These are phyloP conservation scores for Durusdinium trenchii DNA, from an alignment of 73 alveolate species.

Conservation along the genomic window DNA sequence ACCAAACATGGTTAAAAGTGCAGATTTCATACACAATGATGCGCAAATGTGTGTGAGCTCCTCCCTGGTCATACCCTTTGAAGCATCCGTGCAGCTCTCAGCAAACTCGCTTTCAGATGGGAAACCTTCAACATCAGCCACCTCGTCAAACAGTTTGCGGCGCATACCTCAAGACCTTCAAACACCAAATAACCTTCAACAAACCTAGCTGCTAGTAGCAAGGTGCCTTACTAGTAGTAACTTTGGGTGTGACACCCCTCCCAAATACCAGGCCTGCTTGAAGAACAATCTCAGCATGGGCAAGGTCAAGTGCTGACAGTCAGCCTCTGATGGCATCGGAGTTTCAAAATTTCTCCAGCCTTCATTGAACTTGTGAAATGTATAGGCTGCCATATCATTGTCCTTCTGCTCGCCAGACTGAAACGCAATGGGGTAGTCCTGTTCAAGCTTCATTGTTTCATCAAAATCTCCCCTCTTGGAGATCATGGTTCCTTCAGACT, in stretches of 20 bases:
- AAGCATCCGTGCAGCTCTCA: slow-evolving; percentile 53
- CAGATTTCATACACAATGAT: neutral
- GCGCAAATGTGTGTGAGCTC: neutral
- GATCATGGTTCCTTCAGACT: slow-evolving; percentile 38
- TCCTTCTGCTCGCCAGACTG: slow-evolving; percentile 84
- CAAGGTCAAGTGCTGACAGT: slow-evolving; percentile 58
- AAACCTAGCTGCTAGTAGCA: neutral
- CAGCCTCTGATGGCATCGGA: slow-evolving; percentile 72
- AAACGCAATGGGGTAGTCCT: slow-evolving; percentile 72
- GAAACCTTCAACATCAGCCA: slow-evolving; percentile 61
- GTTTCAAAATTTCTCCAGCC: slow-evolving; percentile 59
- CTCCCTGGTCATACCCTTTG: slow-evolving; percentile 81
- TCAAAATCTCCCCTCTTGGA: slow-evolving; percentile 76
- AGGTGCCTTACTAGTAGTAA: too few species aligned
- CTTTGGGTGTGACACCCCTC: neutral
- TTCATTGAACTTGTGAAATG: slow-evolving; percentile 76
- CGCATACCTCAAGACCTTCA: too few species aligned
- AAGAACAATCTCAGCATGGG: slow-evolving; percentile 72
- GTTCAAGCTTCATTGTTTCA: slow-evolving; percentile 22
- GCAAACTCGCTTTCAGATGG: slow-evolving; percentile 67
- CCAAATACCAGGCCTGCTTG: slow-evolving; percentile 10
- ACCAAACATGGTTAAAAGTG: neutral
- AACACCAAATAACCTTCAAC: neutral
- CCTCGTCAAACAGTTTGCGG: neutral
- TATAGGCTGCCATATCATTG: slow-evolving; percentile 69